These are phyloP conservation scores for Postia placenta DNA, from an alignment of 768 basidiomycete genomes.

Conservation along the genomic window DNA sequence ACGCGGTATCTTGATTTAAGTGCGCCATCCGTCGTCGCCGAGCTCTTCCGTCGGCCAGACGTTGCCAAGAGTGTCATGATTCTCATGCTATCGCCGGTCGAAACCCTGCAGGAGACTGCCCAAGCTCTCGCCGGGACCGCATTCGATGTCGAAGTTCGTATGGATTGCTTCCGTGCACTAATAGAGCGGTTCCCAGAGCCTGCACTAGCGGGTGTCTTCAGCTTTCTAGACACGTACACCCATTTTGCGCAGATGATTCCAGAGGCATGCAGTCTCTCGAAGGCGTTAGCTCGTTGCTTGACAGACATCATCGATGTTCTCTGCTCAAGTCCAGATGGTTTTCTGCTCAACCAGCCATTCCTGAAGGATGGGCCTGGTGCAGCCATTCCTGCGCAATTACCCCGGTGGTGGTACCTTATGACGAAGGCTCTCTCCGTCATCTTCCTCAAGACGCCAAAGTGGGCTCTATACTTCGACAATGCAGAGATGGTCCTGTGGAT, in stretches of 20 bases:
- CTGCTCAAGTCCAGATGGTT: slow-evolving; percentile 64
- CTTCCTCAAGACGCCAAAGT: slow-evolving; percentile 76
- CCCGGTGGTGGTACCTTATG: slow-evolving; percentile 79
- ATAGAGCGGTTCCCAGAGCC: slow-evolving; percentile 60
- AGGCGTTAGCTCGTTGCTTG: slow-evolving; percentile 85
- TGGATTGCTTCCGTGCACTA: slow-evolving; percentile 81
- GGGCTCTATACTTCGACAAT: slow-evolving; percentile 77
- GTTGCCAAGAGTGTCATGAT: slow-evolving; percentile 55
- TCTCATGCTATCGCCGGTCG: slow-evolving; percentile 79
- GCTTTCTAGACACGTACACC: slow-evolving; percentile 63
- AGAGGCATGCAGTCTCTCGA: slow-evolving; percentile 87
- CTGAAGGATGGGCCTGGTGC: slow-evolving; percentile 36
- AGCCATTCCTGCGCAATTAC: slow-evolving; percentile 49
- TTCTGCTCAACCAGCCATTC: slow-evolving; percentile 54
- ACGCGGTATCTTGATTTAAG: slow-evolving; percentile 62
- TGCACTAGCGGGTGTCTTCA: slow-evolving; percentile 64
- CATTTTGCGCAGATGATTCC: slow-evolving; percentile 56
- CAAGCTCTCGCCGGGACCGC: slow-evolving; percentile 80
- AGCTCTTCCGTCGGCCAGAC: slow-evolving; percentile 49
- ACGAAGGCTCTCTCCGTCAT: slow-evolving; percentile 74
- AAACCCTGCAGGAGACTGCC: slow-evolving; percentile 65
- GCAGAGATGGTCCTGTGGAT: slow-evolving; percentile 94
- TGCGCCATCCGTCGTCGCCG: slow-evolving; percentile 41
- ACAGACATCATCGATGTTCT: slow-evolving; percentile 90
- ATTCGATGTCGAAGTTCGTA: slow-evolving; percentile 84